Base-by-base conservation (phyloP, 441 rosid genomes). In the Eutrema salsugineum region DNA sequence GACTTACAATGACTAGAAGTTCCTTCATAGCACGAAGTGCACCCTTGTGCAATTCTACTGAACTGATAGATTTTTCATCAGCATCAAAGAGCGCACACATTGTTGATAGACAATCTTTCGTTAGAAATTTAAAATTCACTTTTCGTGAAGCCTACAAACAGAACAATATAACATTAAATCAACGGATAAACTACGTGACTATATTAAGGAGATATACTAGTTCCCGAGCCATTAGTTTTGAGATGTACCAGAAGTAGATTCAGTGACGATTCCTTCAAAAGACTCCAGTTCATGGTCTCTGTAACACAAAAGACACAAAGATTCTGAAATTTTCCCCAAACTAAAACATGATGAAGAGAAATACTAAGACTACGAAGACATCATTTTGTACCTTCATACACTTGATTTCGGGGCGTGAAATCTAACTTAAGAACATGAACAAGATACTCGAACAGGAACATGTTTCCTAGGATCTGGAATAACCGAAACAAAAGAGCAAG, bases 371-470 rank as follows among this genome's bases (percentile, higher is more conserved):
- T 20, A 20, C 2, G 22, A 20, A 20, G 22, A 20, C 22, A 20
- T 2, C 22, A 20, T 20, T 20, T 20, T 20, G 22, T 20, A 20
- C 22, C 22, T 20, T 20, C 22, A 20, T 20, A 20, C 22, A 20
- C 22, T 20, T 20, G 22, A 20, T 20, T 20, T 2, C 88, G 86
- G 19, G 88, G 83, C 16, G 73, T 27, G 68, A 90, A 85, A 81
- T 95, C 99, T 70, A 75, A 80, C 80, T 86, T 88, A 70, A 95
- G 84, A 80, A 84, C 84, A 72, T 66, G 75, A 78, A 85, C 82
- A 72, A 95, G 87, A 85, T 92, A 92, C 75, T 91, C 87, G 79
- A 92, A 82, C 79, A 88, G 46, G 62, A 92, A 75, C 96, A 89
- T 81, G 75, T 78, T 84, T 75, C 88, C 71, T 51, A 92, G 72